phyloP scores from a whole-genome alignment of 2,329 filamentous ascomycete genomes.

The Thermothelomyces thermophilus region DNA sequence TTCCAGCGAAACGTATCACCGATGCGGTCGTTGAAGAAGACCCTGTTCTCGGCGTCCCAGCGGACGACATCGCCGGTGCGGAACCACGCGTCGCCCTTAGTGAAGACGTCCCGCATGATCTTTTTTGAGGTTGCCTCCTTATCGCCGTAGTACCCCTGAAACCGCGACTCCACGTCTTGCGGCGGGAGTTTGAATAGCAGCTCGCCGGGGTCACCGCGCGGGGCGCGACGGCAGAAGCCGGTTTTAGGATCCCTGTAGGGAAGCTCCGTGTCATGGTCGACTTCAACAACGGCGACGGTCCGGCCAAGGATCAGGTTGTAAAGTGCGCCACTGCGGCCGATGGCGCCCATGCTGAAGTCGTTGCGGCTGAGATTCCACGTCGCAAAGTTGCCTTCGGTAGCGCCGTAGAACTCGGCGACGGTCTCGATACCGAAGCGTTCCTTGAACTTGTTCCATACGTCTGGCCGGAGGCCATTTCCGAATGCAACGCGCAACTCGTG shows the following conservation, averaged over 20 bases:
- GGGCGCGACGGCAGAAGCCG: constrained; percentile 57
- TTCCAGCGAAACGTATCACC: constrained; percentile 78
- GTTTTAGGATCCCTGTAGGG: constrained; percentile 63
- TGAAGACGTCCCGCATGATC: constrained; percentile 65
- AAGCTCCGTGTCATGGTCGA: constrained; percentile 64
- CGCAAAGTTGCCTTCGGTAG: constrained; percentile 64
- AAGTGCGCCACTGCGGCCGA: constrained; percentile 65
- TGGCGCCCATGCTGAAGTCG: constrained; percentile 65
- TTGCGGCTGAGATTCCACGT: constrained; percentile 70
- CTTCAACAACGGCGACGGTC: constrained; percentile 53
- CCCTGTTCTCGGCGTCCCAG: constrained; percentile 62
- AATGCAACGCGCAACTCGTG: constrained; percentile 70
- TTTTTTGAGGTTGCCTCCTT: constrained; percentile 63
- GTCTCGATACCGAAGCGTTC: constrained; percentile 68
- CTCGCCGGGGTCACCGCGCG: constrained; percentile 63
- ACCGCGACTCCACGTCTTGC: constrained; percentile 54
- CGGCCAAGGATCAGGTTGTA: constrained; percentile 47
- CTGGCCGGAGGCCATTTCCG: constrained; percentile 78
- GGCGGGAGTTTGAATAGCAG: constrained; percentile 65
- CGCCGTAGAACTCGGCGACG: constrained; percentile 74
- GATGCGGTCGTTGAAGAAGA: constrained; percentile 76
- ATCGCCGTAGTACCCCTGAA: constrained; percentile 80
- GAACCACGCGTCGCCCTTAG: constrained; percentile 74
- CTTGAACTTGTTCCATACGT: constrained; percentile 80
- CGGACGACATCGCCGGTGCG: constrained; percentile 75